A percentile compares a stretch with the other conserved stretches of the same genome.
These are phyloP conservation scores for Limnomonas spitsbergensis DNA, from an alignment of 139 green algal genomes.

Conservation along the genomic window DNA sequence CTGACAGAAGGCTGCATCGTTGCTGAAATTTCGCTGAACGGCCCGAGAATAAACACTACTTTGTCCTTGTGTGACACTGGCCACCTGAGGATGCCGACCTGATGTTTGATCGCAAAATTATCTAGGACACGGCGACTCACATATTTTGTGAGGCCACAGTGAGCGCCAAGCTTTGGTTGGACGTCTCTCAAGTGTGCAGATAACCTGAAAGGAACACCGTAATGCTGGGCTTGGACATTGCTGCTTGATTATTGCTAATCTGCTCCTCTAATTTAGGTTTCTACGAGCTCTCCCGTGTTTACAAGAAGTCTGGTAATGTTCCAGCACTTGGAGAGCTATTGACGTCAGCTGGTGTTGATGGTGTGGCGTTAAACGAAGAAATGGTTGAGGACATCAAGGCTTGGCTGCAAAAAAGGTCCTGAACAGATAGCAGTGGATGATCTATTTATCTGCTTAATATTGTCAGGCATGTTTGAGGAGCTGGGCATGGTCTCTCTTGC, in stretches of 20 bases:
- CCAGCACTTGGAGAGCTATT: neutral
- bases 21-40: no score
- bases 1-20: no score
- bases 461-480: no score
- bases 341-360: neutral
- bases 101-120: neutral
- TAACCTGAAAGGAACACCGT: neutral
- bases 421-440: no score
- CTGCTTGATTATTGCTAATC: neutral
- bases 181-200: neutral
- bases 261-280: neutral
- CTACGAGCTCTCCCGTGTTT: neutral
- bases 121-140: neutral
- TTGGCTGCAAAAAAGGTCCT: conserved; percentile 11
- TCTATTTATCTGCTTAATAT: no score
- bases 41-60: no score
- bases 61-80: no score
- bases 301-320: neutral
- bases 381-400: neutral
- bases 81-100: no score
- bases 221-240: neutral
- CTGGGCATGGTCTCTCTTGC: no score
- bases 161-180: neutral
- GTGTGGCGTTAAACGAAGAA: neutral
- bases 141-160: neutral